phyloP scores from a whole-genome alignment of 1,284 basidiomycete species.

The Cerioporus squamosus region DNA sequence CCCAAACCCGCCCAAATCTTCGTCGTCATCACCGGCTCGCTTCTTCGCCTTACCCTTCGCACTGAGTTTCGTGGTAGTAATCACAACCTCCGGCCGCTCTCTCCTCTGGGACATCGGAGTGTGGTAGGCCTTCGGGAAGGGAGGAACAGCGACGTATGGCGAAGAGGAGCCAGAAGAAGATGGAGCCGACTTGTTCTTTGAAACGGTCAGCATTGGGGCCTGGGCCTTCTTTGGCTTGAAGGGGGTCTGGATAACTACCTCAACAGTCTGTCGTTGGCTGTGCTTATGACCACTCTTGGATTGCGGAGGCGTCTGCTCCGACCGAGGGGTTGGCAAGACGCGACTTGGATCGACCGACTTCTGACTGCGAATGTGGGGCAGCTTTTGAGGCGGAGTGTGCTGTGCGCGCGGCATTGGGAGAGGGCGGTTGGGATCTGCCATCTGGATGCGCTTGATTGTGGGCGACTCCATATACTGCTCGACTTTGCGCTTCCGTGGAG shows the following conservation, averaged over 20 bases:
- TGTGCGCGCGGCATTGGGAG: not conserved
- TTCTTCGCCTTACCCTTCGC: slow-evolving; percentile 34
- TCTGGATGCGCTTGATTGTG: slow-evolving; percentile 36
- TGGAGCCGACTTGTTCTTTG: slow-evolving; percentile 16
- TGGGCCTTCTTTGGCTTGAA: slow-evolving; percentile 15
- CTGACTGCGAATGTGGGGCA: not conserved
- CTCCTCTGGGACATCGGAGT: slow-evolving; percentile 44
- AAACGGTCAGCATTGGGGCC: slow-evolving; percentile 17
- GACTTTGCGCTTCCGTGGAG: slow-evolving; percentile 56
- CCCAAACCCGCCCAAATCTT: slow-evolving; percentile 65
- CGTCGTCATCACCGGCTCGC: slow-evolving; percentile 41
- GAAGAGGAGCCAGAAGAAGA: slow-evolving; percentile 33
- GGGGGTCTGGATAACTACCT: slow-evolving; percentile 18
- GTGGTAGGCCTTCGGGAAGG: slow-evolving; percentile 46
- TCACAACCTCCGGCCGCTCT: slow-evolving; percentile 20
- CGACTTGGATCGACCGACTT: slow-evolving; percentile 11
- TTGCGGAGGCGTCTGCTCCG: not conserved
- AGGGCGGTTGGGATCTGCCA: slow-evolving; percentile 10
- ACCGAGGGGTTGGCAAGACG: not conserved
- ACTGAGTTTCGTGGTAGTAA: slow-evolving; percentile 18
- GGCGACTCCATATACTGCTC: slow-evolving; percentile 44
- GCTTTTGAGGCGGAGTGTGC: slow-evolving; percentile 2
- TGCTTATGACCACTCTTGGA: slow-evolving; percentile 6
- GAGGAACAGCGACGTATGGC: slow-evolving; percentile 66
- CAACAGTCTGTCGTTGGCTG: slow-evolving; percentile 16